Percentiles rank a stretch among this genome's conserved stretches.
These are phyloP conservation scores for Kazachstania viticola DNA, from an alignment of 805 yeast genomes.

Conservation along the genomic window DNA sequence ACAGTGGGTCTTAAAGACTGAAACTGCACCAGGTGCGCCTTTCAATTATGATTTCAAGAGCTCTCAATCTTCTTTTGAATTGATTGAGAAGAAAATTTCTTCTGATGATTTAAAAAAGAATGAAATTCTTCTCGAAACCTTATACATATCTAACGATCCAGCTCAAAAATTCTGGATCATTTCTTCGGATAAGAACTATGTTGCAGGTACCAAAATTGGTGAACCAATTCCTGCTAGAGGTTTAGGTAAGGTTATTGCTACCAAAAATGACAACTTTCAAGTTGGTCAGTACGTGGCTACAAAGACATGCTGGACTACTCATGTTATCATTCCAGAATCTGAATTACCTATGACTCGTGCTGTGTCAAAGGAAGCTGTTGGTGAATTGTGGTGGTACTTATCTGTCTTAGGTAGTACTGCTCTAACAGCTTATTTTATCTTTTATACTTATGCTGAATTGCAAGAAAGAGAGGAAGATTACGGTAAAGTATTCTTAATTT, in stretches of 20 bases:
- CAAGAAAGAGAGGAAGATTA: conserved; percentile 28
- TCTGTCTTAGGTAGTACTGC: conserved; percentile 47
- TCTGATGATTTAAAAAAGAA: conserved; percentile 25
- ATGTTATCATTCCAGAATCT: conserved; percentile 26
- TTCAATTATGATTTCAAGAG: conserved; percentile 17
- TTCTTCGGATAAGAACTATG: conserved; percentile 21
- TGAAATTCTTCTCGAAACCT: conserved; percentile 34
- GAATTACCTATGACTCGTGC: neutral
- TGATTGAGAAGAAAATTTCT: conserved; percentile 12
- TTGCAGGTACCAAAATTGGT: conserved; percentile 27
- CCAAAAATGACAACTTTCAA: conserved; percentile 31
- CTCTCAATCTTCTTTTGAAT: conserved; percentile 24
- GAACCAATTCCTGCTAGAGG: conserved; percentile 41
- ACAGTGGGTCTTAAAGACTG: conserved; percentile 23
- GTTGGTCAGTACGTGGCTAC: conserved; percentile 36
- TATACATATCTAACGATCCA: conserved; percentile 47
- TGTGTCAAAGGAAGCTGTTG: conserved; percentile 12
- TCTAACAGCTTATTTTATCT: conserved; percentile 49
- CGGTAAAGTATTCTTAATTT: conserved; percentile 38
- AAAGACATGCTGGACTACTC: conserved; percentile 37
- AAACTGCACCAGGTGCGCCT: conserved; percentile 17
- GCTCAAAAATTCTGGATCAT: conserved; percentile 50
- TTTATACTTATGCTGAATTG: conserved; percentile 38
- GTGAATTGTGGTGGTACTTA: conserved; percentile 35
- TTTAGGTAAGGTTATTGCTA: conserved; percentile 37